A percentile compares a stretch with the other conserved stretches of the same genome.
These are phyloP conservation scores for Solanum chiquidenum DNA, from an alignment of 257 asterid genomes.

Conservation along the genomic window DNA sequence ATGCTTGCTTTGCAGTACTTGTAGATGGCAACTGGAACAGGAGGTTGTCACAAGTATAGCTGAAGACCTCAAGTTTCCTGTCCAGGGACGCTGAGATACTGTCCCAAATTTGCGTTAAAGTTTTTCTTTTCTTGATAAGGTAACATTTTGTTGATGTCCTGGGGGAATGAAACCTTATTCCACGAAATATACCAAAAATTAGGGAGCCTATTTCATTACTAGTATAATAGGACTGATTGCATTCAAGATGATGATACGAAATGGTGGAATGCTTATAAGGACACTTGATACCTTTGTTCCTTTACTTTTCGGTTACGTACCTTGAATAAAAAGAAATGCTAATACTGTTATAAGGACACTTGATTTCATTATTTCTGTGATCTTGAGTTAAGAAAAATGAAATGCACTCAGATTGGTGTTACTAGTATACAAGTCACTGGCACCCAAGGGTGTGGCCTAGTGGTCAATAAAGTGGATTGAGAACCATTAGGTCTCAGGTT, in stretches of 20 bases:
- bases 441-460: neutral
- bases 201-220: neutral
- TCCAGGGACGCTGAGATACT: neutral
- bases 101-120: neutral
- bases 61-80: neutral
- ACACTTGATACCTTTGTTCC: neutral
- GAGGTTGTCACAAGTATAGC: neutral
- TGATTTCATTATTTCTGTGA: neutral
- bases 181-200: neutral
- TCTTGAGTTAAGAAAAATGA: neutral
- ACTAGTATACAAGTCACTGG: neutral
- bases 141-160: neutral
- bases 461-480: neutral
- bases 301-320: neutral
- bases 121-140: neutral
- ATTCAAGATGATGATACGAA: neutral
- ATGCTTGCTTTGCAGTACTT: neutral
- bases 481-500: neutral
- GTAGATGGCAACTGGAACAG: neutral
- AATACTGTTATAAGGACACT: neutral
- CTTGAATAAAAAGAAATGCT: neutral
- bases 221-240: neutral
- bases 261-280: neutral
- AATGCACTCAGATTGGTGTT: neutral
- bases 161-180: neutral